Base-by-base conservation (phyloP, 75 land plant genomes). In the Chamaecyparis obtusa region DNA sequence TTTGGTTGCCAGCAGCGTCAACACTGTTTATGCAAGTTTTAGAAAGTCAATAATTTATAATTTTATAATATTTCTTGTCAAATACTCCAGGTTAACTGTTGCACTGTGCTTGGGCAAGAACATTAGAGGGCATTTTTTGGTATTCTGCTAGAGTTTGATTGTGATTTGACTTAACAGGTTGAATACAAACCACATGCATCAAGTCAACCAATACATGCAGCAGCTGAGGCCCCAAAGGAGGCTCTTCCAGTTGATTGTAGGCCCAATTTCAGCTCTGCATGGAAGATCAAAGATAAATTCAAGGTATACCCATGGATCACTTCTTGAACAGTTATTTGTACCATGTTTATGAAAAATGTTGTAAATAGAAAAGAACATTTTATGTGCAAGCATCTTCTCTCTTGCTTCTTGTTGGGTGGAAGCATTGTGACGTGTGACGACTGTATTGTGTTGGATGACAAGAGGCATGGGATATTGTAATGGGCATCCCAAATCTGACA, bases 231-330 rank as follows among this genome's bases (percentile, higher is more conserved):
- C 75, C 96, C 96, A 83, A 87, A 90, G 79, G 94, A 92, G 83
- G 95, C 95, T 55, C 94, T 95, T 86, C 96, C 96, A 72, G 77
- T 64, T 85, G 83, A 89, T 48, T 95, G 96, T 85, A 91, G 96
- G 69, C 96, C 95, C 51, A 86, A 54, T 87, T 95, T 95, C 88
- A 86, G 89, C 78, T 84, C 89, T 89, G 94, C 93, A 36, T 92
- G 88, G 93, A 83, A 82, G 57, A 87, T 90, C 16, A 92, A 88
- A 84, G 83, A 92, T 78, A 89, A 87, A 48, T 92, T 92, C 87
- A 88, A 92, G 95, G 95, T 92, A 87, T 46, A 24, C 27, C 3
- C 8, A 64, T 64, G 69, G 69, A 21, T 64, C 69, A 64, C 69
- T 64, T 64, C n/a, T 64, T 64, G 54, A 44, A 33, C 85, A 16